Evolutionary conservation across 139 green algal species (phyloP).

Genomic region (Diplosphaera chodatii): DNA sequence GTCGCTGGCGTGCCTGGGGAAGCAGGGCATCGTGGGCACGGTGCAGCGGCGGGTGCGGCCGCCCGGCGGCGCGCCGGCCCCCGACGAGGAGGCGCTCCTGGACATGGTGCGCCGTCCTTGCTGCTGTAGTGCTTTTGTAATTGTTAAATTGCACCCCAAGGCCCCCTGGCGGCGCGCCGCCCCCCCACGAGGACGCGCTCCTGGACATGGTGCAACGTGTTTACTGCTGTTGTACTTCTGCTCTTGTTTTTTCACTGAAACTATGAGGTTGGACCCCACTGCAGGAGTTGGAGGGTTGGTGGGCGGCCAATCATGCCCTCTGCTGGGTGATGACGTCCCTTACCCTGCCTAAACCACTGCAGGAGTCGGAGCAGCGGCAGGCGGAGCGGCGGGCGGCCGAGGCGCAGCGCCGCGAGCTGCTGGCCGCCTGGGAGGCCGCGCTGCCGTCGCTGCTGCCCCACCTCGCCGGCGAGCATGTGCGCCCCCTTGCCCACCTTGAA

Average conservation of each 20-base stretch:
- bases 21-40: constrained; percentile 70
- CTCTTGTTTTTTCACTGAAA: not conserved
- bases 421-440: constrained; percentile 55
- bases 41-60: constrained; percentile 58
- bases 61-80: constrained; percentile 47
- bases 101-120: not conserved
- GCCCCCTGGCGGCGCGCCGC: no score
- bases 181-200: no score
- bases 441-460: constrained; percentile 47
- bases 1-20: constrained; percentile 67
- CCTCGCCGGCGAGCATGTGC: constrained; percentile 27
- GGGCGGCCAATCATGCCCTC: not conserved
- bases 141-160: no score
- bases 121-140: not conserved
- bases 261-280: not conserved
- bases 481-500: no score
- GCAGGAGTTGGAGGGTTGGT: not conserved
- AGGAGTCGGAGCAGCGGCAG: constrained; percentile 18
- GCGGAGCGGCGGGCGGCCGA: constrained; percentile 15
- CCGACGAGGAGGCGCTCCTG: constrained; percentile 11
- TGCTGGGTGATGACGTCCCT: no score
- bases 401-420: constrained; percentile 12
- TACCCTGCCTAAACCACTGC: no score
- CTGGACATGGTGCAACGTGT: not conserved
- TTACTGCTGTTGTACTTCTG: not conserved